Percentiles rank a stretch among this genome's conserved stretches.
These are phyloP conservation scores for Sindora glabra DNA, from an alignment of 306 rosid species.

Conservation along the genomic window DNA sequence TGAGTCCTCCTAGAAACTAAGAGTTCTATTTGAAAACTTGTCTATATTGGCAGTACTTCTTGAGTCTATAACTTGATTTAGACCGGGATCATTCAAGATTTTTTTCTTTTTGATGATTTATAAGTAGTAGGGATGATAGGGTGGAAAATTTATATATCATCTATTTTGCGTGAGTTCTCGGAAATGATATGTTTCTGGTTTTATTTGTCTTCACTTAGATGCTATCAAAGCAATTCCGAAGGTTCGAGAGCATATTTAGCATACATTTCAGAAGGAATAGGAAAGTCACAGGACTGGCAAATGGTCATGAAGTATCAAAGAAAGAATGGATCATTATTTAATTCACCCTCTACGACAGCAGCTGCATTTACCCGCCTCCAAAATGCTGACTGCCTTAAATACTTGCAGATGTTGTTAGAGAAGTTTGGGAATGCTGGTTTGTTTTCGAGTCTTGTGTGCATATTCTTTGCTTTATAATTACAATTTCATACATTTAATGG, in stretches of 20 bases:
- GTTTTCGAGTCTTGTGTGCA: background rate
- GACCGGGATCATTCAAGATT: background rate
- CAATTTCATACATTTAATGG: background rate
- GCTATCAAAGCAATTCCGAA: conserved; percentile 41
- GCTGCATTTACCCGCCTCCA: conserved; percentile 49
- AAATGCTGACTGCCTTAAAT: conserved; percentile 57
- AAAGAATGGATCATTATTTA: conserved; percentile 72
- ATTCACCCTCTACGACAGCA: conserved; percentile 82
- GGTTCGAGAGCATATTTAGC: conserved; percentile 70
- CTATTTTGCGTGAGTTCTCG: background rate
- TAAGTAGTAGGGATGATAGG: background rate
- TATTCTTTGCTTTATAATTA: background rate
- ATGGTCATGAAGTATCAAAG: conserved; percentile 66
- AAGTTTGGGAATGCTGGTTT: conserved; percentile 67
- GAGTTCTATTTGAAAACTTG: background rate
- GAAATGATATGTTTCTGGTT: background rate
- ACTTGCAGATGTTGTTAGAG: conserved; percentile 43
- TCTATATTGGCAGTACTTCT: background rate
- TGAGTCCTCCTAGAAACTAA: background rate
- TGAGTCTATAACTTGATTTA: background rate
- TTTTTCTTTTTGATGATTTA: background rate
- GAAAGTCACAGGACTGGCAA: conserved; percentile 46
- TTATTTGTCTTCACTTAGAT: conserved; percentile 21
- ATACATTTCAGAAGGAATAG: conserved; percentile 67
- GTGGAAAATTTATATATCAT: background rate